Conservation (phyloP, 2,329 filamentous ascomycete genomes). For the Penicillium sp. region DNA sequence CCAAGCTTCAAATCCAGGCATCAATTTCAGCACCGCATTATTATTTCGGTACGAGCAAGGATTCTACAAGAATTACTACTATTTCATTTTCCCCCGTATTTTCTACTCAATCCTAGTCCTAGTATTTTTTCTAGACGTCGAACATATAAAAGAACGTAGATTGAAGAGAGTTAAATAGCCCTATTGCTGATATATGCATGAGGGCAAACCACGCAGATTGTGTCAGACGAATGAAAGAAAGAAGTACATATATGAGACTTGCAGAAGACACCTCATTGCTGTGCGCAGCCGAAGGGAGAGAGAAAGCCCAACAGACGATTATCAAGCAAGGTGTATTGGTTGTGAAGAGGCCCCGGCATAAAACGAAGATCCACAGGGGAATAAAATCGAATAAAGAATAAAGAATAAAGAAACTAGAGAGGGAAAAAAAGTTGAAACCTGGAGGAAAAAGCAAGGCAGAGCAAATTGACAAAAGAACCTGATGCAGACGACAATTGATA, state of each 20-base stretch:
- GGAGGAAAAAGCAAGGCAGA: neutral
- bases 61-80: too few species aligned
- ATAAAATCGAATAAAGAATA: neutral
- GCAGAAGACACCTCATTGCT: neutral
- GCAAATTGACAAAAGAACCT: neutral
- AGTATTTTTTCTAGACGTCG: too few species aligned
- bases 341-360: neutral
- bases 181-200: neutral
- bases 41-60: too few species aligned
- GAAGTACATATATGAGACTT: neutral
- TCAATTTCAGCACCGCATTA: too few species aligned
- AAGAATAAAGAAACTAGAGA: neutral
- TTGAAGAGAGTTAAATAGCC: too few species aligned
- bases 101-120: too few species aligned
- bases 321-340: slow-evolving; percentile 6
- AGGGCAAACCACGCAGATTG: neutral
- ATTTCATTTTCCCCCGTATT: too few species aligned
- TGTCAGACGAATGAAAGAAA: neutral
- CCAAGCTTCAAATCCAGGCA: too few species aligned
- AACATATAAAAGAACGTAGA: too few species aligned
- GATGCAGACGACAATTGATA: slow-evolving; percentile 6
- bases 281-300: neutral
- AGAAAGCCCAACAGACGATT: slow-evolving; percentile 7
- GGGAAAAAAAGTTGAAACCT: neutral
- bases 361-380: neutral